A percentile compares a stretch with the other conserved stretches of the same genome.
Evolutionary conservation across 2,329 filamentous ascomycete genomes (phyloP).

Genomic region (Colletotrichum sp.): DNA sequence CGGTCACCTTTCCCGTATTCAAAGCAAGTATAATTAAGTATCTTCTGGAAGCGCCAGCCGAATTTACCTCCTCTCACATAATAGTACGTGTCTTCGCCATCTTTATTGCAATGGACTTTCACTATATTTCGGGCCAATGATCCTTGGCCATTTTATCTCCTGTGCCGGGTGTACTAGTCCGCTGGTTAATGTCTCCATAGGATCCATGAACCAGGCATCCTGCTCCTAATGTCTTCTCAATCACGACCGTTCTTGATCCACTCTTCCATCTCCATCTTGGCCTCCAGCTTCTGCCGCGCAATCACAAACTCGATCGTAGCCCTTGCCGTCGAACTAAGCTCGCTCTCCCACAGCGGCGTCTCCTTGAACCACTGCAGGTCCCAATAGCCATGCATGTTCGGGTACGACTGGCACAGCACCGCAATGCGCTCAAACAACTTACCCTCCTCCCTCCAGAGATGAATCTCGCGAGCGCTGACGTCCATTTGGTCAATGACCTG

Average conservation of each 20-base stretch:
- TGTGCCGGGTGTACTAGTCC: too few species aligned
- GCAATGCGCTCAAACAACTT: background rate
- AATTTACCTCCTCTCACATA: too few species aligned
- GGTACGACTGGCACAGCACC: background rate
- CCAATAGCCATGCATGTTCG: background rate
- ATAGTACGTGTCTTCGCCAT: too few species aligned
- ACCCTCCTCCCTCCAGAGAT: background rate
- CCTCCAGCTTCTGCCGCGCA: background rate
- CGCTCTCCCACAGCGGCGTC: background rate
- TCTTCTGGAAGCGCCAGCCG: background rate
- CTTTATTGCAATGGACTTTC: rapidly evolving
- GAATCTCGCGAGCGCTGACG: background rate
- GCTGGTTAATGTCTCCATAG: too few species aligned
- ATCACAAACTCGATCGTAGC: background rate
- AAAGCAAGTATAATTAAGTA: too few species aligned
- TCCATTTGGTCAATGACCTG: rapidly evolving
- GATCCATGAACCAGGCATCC: background rate
- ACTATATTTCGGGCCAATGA: too few species aligned
- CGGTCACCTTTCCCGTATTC: too few species aligned
- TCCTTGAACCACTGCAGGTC: background rate
- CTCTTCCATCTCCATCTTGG: background rate
- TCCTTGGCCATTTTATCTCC: too few species aligned
- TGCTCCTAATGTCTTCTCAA: rapidly evolving
- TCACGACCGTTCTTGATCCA: background rate
- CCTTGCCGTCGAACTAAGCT: background rate